Evolutionary conservation across 2,329 filamentous ascomycete genomes (phyloP).

Genomic region (Emmonsiellopsis sp.): DNA sequence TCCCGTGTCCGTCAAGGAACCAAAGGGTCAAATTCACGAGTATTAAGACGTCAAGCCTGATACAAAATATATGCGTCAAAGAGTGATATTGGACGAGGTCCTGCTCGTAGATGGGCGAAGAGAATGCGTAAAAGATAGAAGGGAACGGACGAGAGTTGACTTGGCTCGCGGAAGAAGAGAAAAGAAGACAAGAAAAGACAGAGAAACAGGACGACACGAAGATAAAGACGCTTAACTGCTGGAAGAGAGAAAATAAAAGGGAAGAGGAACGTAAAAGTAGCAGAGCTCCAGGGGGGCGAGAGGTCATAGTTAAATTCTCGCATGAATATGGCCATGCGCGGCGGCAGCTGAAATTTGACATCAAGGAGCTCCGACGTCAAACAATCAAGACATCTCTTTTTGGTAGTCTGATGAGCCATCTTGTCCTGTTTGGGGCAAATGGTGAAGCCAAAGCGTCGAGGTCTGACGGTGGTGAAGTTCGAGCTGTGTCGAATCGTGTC

Average conservation of each 20-base stretch:
- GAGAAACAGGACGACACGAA: not conserved
- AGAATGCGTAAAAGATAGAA: not conserved
- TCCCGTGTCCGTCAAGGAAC: slow-evolving; percentile 10
- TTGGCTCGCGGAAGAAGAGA: slow-evolving; percentile 2
- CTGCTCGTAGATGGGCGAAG: slow-evolving; percentile 4
- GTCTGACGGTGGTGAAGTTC: slow-evolving; percentile 13
- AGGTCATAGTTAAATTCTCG: slow-evolving; percentile 1
- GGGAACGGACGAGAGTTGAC: not conserved
- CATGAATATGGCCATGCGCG: not conserved
- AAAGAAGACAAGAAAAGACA: slow-evolving; percentile 14
- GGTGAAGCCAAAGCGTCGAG: slow-evolving; percentile 1
- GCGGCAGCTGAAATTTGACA: not conserved
- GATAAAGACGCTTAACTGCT: not conserved
- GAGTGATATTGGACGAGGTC: slow-evolving; percentile 5
- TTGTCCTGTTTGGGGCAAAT: not conserved
- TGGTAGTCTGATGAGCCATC: not conserved
- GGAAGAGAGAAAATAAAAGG: not conserved
- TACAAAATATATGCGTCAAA: not conserved
- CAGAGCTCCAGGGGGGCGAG: not conserved
- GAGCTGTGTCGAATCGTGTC: slow-evolving; percentile 11
- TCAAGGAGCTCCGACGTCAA: not conserved
- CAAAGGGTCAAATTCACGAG: slow-evolving; percentile 17
- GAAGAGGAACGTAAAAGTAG: not conserved
- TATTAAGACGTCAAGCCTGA: slow-evolving; percentile 4
- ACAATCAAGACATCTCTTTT: not conserved